Base-by-base conservation (phyloP, 2,329 filamentous ascomycete species). In the Mycosphaerella arachidis region DNA sequence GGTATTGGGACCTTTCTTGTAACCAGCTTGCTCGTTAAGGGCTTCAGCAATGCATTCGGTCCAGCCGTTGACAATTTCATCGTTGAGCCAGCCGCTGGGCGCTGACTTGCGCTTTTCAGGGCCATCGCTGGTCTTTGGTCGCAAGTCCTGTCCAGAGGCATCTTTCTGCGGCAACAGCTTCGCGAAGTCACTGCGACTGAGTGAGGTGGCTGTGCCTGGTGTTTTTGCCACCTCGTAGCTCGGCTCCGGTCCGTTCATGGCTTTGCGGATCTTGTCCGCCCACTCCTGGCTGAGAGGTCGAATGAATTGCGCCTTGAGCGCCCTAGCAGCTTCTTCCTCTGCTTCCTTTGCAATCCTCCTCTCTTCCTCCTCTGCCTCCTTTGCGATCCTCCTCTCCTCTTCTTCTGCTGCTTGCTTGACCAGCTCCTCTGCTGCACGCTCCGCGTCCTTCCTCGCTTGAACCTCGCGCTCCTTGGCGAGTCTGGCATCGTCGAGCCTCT, bases 61-160 rank as follows among this genome's bases (percentile, higher is more conserved):
- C 52, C 84, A 84, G 13, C 84, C 83, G 66, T 91, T 90, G 66
- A 93, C 84, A 54, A 89, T 84, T 66, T 90, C 86, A 71, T 92
- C 90, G 64, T 92, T 92, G 6, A 93, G 80, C 89, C 89, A 93
- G 30, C 78, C 79, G 16, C 50, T 52, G 8, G 48, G 48, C 6
- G 18, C 48, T 12, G 33, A 30, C 16, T 58, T 52, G 29, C 55
- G 40, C 53, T 65, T 31, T 12, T 5, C 12, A 2, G 27, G 3
- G 27, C 27, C 50, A 6, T 35, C n/a, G 29, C 30, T 52, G 40
- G 13, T 43, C 40, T 43, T 43, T 43, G 40, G 40, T 18, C 40
- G 16, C 40, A 56, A 12, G 18, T 18, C 18, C 24, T 31, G 29
- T 45, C 51, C 57, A n/a, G 13, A 30, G 13, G 37, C 56, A 53